Evolutionary conservation across 345 rosid species (phyloP), one percentile per base, ranked within the genome.

Genomic region (Moricandia arvensis): DNA sequence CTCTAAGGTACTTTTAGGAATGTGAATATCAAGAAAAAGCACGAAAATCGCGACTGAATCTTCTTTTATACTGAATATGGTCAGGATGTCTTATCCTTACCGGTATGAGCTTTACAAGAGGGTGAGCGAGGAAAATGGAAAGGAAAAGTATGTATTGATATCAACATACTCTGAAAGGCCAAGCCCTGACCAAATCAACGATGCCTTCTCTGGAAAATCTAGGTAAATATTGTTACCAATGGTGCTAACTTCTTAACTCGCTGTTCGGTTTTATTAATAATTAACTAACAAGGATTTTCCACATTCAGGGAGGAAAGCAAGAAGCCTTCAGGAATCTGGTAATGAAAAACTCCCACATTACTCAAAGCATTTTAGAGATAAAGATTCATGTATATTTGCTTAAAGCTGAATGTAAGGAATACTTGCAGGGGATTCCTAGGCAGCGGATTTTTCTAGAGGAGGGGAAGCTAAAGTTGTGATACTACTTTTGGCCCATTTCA

Each of bases 21-120:
- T 68, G 7, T 60, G 54, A 49, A 31, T 55, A 55, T 55, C 15
- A 24, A 55, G 31, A 55, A 55, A 17, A 55, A 11, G 3, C 12
- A 26, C 7, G 16, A 45, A 55, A 21, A 21, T 55, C 12, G 30
- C 30, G 1, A 10, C 60, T 55, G 57, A 51, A 51, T 59, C 38
- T 16, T 54, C 60, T 72, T 4, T 29, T 61, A 9, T n/a, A 11
- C 31, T 55, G 15, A 43, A 7, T 47, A 51, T 30, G 38, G 43
- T 31, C 85, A 88, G 97, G 89, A 87, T 91, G 93, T 66, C 95
- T 16, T 91, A 87, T 51, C 91, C 90, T 0, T 71, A 81, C 70
- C 83, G 67, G 51, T 85, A 86, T 29, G 97, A 94, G 69, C 78
- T 94, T 76, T 91, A 88, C 80, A 91, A 87, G 83, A 86, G 97